Evolutionary conservation across 2,329 filamentous ascomycete species (phyloP), one percentile per base, ranked within the genome.

Genomic region (Aspergillus terreus): DNA sequence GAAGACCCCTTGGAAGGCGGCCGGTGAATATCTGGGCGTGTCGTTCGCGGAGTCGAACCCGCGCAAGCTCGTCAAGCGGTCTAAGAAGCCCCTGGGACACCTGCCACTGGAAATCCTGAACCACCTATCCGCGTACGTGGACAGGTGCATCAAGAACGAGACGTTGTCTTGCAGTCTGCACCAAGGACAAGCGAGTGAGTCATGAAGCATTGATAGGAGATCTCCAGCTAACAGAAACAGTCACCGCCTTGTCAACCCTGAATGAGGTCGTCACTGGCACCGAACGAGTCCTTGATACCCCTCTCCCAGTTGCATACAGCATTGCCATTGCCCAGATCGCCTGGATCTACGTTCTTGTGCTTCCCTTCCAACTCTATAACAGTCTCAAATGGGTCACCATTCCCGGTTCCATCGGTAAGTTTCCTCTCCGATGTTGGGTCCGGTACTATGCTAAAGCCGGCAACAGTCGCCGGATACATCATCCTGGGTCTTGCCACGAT

Each of bases 291-390:
- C 82, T 92, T 30, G 88, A 86, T 68, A 95, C 90, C 0, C 90
- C 90, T 1, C 80, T 95, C 0, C 90, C 90, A 2, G 81, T 90
- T 50, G 90, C 89, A 44, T 95, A 95, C 75, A 84, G 82, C 58
- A 94, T 95, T 62, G 83, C 88, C 62, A 92, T 94, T 67, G 84
- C 85, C 17, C 90, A 95, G 68, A 92, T 94, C 65, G 90, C 90
- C 30, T 92, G 88, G 83, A 81, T 91, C 47, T 95, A 94, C 71
- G 84, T 94, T 48, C 73, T 90, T 60, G 78, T 90, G 30, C 79
- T 95, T 1, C 90, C 90, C 5, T 94, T 94, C 78, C 90, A 95
- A 72, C 82, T 95, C 6, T 82, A 82, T 64, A 65, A 69, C 0
- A 67, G 71, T 3, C 81, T 95, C 1, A 61, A 71, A 6, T 94